Evolutionary conservation across 2,329 filamentous ascomycete species (phyloP).

Genomic region (Curvularia spicifera): DNA sequence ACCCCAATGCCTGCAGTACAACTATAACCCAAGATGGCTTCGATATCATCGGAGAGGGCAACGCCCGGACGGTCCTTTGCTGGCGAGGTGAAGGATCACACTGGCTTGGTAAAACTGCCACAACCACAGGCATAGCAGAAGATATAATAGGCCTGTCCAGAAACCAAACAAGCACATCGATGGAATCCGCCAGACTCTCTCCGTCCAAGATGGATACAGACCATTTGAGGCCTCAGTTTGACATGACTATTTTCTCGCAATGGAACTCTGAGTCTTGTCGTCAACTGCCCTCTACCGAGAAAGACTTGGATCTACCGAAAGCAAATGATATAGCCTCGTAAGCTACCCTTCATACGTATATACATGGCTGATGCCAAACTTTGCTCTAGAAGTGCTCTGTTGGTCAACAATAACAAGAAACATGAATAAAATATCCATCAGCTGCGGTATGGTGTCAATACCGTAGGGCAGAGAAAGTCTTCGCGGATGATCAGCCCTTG

Average conservation of each 20-base stretch:
- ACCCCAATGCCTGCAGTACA: conserved; percentile 31
- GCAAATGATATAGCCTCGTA: background rate
- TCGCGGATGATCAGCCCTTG: background rate
- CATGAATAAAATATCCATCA: background rate
- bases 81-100: conserved; percentile 43
- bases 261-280: background rate
- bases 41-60: conserved; percentile 47
- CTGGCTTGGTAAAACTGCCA: conserved; percentile 32
- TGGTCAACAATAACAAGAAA: background rate
- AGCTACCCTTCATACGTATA: background rate
- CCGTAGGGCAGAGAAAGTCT: background rate
- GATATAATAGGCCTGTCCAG: conserved; percentile 7
- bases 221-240: conserved; percentile 6
- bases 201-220: background rate
- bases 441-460: background rate
- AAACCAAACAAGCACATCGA: background rate
- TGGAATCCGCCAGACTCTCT: background rate
- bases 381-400: background rate
- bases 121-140: background rate
- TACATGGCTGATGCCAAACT: background rate
- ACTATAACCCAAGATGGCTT: conserved; percentile 24
- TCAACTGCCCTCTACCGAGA: background rate
- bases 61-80: conserved; percentile 54
- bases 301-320: background rate
- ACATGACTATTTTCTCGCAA: background rate